Evolutionary conservation across 306 rosid genomes (phyloP), one percentile per base, ranked within the genome.

Genomic region (Corylus americana): DNA sequence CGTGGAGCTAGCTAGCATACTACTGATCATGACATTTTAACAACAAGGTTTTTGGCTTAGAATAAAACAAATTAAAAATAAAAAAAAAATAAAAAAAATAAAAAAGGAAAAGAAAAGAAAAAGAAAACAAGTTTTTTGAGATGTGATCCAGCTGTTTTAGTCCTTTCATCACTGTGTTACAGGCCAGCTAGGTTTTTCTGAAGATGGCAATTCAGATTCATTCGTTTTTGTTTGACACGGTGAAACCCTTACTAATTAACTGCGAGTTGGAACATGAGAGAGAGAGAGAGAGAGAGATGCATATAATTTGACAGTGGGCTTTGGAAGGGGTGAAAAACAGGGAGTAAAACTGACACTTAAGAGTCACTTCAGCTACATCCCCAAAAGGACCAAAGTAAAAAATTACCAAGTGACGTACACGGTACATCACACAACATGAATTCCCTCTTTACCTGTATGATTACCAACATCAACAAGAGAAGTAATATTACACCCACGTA

Each of bases 361-460:
- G 86, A 79, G 85, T 88, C 91, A 86, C 82, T 82, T 89, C 88
- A 85, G 76, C 86, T 78, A 79, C 87, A 80, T 51, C 80, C 73
- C 78, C 35, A 31, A 82, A 25, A 16, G 62, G 83, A 49, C 78
- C 80, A 27, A 27, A 78, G 64, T 61, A 45, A 51, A 31, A 31
- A 31, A 31, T 31, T 31, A 11, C 72, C 62, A 51, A 37, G 10
- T 58, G 71, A 35, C 76, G 16, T 31, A 27, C 77, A 75, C 25
- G 25, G 25, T 58, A 37, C 79, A 75, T 58, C 29, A 67, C 49
- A 79, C 29, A 61, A 71, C 59, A 74, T 77, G 42, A 82, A 63
- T 58, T 22, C 75, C 54, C 75, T 54, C 80, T 67, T 68, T 50
- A 77, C 70, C 73, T 35, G 78, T 51, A 73, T 77, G 22, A 48